Evolutionary conservation across 768 basidiomycete genomes (phyloP).

Genomic region (Lactarius vividus): DNA sequence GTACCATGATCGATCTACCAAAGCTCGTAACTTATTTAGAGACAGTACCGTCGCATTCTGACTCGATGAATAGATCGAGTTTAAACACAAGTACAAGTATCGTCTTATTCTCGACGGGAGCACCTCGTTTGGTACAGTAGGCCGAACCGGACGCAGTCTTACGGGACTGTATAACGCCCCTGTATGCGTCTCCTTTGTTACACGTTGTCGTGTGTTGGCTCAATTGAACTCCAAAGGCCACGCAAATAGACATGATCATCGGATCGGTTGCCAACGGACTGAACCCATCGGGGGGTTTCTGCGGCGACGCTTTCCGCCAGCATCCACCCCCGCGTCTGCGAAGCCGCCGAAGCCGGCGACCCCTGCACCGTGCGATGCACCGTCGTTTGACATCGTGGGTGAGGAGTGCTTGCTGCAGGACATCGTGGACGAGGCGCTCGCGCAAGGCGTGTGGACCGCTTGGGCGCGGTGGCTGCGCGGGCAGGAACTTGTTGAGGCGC

Average conservation of each 20-base stretch:
- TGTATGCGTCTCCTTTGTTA: conserved; percentile 44
- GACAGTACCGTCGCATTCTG: too few relatives aligned
- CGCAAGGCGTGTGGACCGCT: too few relatives aligned
- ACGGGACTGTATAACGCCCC: conserved; percentile 86
- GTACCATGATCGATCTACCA: conserved; percentile 70
- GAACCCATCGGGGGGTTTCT: conserved; percentile 51
- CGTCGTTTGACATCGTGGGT: too few relatives aligned
- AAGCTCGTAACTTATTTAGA: conserved; percentile 60
- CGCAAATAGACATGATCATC: conserved; percentile 86
- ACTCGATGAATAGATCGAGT: too few relatives aligned
- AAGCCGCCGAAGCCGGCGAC: too few relatives aligned
- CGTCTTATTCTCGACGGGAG: conserved; percentile 92
- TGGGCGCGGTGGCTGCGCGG: too few relatives aligned
- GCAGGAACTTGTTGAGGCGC: too few relatives aligned
- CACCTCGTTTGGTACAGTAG: conserved; percentile 34
- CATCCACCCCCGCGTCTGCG: too few relatives aligned
- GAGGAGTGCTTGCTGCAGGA: too few relatives aligned
- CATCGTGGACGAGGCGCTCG: too few relatives aligned
- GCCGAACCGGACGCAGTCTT: conserved; percentile 89
- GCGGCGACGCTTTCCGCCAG: too few relatives aligned
- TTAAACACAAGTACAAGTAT: conserved; percentile 52
- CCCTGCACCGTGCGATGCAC: too few relatives aligned
- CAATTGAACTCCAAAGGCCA: conserved; percentile 1
- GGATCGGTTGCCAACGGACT: conserved; percentile 56
- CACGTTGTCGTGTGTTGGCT: not conserved